Base-by-base conservation (phyloP, 108 stramenopile species). In the Pseudonitzschia delicatissima region DNA sequence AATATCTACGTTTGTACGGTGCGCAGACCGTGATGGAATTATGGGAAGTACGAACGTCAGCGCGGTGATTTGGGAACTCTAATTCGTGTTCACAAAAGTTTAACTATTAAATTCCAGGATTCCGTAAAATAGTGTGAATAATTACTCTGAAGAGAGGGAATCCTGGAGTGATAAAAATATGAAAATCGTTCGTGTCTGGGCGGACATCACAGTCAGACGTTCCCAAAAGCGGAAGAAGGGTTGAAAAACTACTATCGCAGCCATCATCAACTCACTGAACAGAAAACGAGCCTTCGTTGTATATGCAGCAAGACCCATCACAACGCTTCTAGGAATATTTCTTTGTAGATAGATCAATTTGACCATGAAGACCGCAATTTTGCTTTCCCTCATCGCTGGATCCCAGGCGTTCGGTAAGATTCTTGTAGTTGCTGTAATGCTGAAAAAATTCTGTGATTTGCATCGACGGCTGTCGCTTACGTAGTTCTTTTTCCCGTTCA, bases 401-500 rank as follows among this genome's bases (percentile, higher is more conserved):
- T 82, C 77, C 8, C 72, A 86, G 13, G 78, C 89, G 50, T 90
- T 90, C 50, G 89, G 89, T 90, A 82, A 45, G 89, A 76, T 1
- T 21, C 36, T 51, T 48, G 35, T 5, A 28, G 35, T 37, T n/a
- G 34, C 21, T 26, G 23, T 18, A 51, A 51, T 18, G 25, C 6
- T 18, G 26, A 23, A 51, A 12, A 51, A 31, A 51, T 28, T 51
- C 4, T 25, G 26, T 4, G 0, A 51, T 23, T 25, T 25, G 21
- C 23, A 23, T 7, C 11, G 11, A 40, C 12, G 15, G 11, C 11
- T 2, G 50, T 25, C 5, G 12, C 28, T 51, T 9, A 28, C 50
- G 50, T 28, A 9, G 5, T 51, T 25, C 50, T 51, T 17, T 31
- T 72, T 39, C 34, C n/a, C 67, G 25, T 2, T 51, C 42, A 48